A percentile compares a stretch with the other conserved stretches of the same genome.
Evolutionary conservation across 192 early-diverging fungal genomes (phyloP).

Genomic region (Polychytrium aggregatum): DNA sequence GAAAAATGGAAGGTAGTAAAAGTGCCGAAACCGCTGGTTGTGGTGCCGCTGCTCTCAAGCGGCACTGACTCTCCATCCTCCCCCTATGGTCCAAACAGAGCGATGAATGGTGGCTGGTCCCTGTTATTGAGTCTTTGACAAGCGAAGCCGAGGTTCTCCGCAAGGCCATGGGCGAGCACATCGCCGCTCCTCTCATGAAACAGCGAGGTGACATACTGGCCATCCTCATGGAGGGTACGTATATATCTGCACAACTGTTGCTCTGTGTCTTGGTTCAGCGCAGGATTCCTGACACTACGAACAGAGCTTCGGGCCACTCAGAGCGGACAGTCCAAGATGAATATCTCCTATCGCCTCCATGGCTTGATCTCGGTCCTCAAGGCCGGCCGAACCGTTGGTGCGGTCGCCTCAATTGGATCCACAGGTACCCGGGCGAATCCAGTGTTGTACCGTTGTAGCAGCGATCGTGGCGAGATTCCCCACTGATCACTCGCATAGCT

Average conservation of each 20-base stretch:
- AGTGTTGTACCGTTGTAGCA: background rate
- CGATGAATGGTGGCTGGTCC: constrained; percentile 30
- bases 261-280: background rate
- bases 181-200: constrained; percentile 43
- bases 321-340: constrained; percentile 11
- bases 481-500: too few species aligned
- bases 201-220: constrained; percentile 33
- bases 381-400: constrained; percentile 40
- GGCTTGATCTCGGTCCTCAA: constrained; percentile 51
- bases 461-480: too few species aligned
- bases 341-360: constrained; percentile 36
- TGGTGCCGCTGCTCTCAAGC: too few species aligned
- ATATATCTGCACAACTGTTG: background rate
- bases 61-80: too few species aligned
- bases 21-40: background rate
- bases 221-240: constrained; percentile 25
- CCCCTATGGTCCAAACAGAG: background rate
- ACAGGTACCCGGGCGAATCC: constrained; percentile 11
- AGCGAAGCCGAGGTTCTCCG: constrained; percentile 36
- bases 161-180: constrained; percentile 42
- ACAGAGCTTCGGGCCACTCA: background rate
- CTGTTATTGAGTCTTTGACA: constrained; percentile 40
- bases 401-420: constrained; percentile 21
- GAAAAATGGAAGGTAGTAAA: constrained; percentile 9
- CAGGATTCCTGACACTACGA: background rate